Evolutionary conservation across 2,329 filamentous ascomycete genomes (phyloP), one percentile per base, ranked within the genome.

Genomic region (Didymella pomorum): DNA sequence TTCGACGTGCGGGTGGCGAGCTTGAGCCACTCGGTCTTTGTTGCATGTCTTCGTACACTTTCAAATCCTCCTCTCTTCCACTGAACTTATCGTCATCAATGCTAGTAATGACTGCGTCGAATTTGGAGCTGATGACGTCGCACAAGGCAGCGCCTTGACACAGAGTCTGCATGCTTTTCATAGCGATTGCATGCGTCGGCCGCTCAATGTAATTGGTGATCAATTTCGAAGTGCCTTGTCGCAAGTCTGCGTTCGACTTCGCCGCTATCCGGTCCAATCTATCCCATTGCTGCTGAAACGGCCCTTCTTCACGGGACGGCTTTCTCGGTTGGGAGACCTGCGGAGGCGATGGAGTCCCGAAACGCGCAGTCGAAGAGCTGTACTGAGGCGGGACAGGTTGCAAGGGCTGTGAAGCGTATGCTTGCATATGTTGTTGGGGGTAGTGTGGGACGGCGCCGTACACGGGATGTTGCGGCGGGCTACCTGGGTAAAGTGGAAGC

Each of bases 31-130:
- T 60, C 9, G 59, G 52, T 29, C 58, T 52, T 26, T 66, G 51
- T 20, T 66, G 58, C 21, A 56, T 44, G 23, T 61, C 53, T 3
- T 33, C 52, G 33, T 70, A 68, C 50, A 73, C 65, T 63, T 73
- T 67, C 28, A 89, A 76, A 52, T 86, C 84, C 51, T 79, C 80
- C 69, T 89, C 80, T 53, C 79, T 76, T 14, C 82, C 82, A 58
- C 75, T 79, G 52, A 84, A 84, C 10, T 73, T 79, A 25, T 90
- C 89, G 20, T 83, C 80, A 71, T 93, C 90, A 54, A 93, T 92
- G 26, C 84, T 81, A 0, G 89, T 91, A 72, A 93, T 86, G 56
- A 92, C 82, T 43, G 86, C 79, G 71, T 91, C 84, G 60, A 93
- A 83, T 51, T 86, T 86, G 3, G 80, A 80, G 14, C 82, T 84